phyloP scores from a whole-genome alignment of 345 rosid genomes.

The Luvunga scandens region DNA sequence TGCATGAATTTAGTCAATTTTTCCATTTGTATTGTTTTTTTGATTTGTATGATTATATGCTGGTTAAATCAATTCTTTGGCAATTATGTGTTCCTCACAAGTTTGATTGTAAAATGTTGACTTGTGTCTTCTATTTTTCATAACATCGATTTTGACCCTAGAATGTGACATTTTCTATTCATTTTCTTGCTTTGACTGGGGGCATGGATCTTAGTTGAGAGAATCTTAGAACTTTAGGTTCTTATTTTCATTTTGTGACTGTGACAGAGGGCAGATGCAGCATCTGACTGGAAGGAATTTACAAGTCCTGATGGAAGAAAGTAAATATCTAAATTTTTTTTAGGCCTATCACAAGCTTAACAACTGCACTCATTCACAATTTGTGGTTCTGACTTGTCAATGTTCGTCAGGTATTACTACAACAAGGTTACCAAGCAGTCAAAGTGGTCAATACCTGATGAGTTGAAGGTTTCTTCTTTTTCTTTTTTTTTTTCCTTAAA shows the following conservation, averaged over 20 bases:
- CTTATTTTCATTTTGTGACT: constrained; percentile 19
- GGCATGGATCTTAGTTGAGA: not conserved
- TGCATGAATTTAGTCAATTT: constrained; percentile 44
- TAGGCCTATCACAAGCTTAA: not conserved
- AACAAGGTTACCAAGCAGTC: constrained; percentile 87
- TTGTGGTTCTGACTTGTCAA: constrained; percentile 22
- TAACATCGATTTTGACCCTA: not conserved
- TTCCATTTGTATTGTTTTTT: constrained; percentile 28
- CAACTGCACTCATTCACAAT: constrained; percentile 14
- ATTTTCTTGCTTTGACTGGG: not conserved
- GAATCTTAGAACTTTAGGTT: not conserved
- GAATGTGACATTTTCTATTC: not conserved
- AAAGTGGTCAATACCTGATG: constrained; percentile 88
- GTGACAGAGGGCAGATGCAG: constrained; percentile 88
- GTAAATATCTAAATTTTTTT: constrained; percentile 39
- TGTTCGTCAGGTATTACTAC: constrained; percentile 66
- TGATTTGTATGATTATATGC: constrained; percentile 20
- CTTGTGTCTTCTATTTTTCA: not conserved
- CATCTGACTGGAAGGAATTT: constrained; percentile 94
- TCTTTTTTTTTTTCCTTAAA: not conserved
- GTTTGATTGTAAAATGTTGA: not conserved
- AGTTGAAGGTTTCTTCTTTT: constrained; percentile 65
- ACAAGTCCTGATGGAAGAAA: constrained; percentile 89
- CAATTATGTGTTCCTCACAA: not conserved
- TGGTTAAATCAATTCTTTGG: constrained; percentile 11